Evolutionary conservation across 2,329 filamentous ascomycete genomes (phyloP), one percentile per base, ranked within the genome.

Genomic region (Talaromyces sp.): DNA sequence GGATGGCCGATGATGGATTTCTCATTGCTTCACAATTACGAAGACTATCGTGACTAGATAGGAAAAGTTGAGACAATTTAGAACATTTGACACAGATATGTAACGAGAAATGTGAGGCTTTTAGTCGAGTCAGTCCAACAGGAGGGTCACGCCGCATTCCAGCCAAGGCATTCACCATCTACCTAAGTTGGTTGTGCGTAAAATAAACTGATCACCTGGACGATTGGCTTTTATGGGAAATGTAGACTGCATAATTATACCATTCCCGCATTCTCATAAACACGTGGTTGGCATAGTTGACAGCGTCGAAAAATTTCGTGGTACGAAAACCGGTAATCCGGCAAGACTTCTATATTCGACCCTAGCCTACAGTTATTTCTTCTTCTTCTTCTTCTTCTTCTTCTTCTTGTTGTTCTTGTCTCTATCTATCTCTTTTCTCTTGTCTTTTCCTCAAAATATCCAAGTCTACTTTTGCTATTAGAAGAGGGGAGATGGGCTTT

Each of bases 1-100:
- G 57, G 61, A 65, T 31, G 41, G 58, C 31, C 21, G 21, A 19
- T 55, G 53, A 55, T 46, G 35, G 2, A 13, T 13, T 13, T n/a
- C 35, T n/a, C 35, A n/a, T 38, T 38, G 35, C 35, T 38, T 38
- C 8, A 13, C 35, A n/a, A 38, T 17, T 38, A 38, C 6, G 17
- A n/a, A n/a, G 4, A 7, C 35, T 8, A n/a, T n/a, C 9, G 35
- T n/a, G 35, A n/a, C 17, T 17, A n/a, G 35, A 38, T 8, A n/a
- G 35, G 35, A 38, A 38, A 38, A 38, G 5, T n/a, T n/a, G 14
- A 38, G 35, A 38, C 35, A n/a, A 38, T n/a, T n/a, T 38, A 38
- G 14, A 35, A 4, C 14, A n/a, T 38, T 38, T 8, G 35, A n/a
- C 17, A 38, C 6, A 38, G n/a, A 2, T n/a, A n/a, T 38, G 6